Conservation (phyloP, 129 eudicot genomes). For the Artemisia tridentata region DNA sequence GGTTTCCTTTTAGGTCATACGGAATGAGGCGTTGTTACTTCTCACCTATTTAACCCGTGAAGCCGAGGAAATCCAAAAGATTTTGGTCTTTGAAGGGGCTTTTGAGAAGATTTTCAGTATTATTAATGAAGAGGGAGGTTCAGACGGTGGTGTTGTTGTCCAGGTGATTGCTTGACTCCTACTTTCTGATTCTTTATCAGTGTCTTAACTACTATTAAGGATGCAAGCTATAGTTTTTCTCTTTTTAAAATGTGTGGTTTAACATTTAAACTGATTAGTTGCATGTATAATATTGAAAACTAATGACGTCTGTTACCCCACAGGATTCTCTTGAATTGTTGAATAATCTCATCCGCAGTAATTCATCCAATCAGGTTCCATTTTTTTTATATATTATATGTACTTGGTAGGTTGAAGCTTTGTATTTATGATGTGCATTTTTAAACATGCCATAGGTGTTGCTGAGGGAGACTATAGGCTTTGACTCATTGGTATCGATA, state of each 20-base stretch:
- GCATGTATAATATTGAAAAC: conserved; percentile 3
- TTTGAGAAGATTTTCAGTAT: conserved; percentile 91
- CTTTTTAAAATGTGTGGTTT: conserved; percentile 8
- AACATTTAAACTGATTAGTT: not conserved
- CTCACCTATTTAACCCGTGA: conserved; percentile 88
- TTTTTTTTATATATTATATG: not conserved
- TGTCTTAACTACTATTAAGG: not conserved
- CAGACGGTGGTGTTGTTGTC: conserved; percentile 95
- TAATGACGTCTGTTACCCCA: conserved; percentile 10
- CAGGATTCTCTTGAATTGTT: conserved; percentile 94
- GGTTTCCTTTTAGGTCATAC: conserved; percentile 56
- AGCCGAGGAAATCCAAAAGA: conserved; percentile 95
- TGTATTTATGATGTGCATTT: not conserved
- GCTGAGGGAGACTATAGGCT: conserved; percentile 90
- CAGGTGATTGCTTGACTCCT: conserved; percentile 47
- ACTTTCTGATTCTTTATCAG: not conserved
- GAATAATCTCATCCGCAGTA: conserved; percentile 78
- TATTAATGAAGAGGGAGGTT: conserved; percentile 89
- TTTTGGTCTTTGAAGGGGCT: conserved; percentile 93
- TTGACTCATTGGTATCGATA: conserved; percentile 74
- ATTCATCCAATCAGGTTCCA: conserved; percentile 79
- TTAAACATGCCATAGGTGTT: conserved; percentile 48
- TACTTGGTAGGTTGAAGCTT: not conserved
- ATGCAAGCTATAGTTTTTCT: not conserved
- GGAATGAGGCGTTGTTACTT: conserved; percentile 91